phyloP scores from a whole-genome alignment of 129 eudicot species.

The Chrysanthemum seticuspe region DNA sequence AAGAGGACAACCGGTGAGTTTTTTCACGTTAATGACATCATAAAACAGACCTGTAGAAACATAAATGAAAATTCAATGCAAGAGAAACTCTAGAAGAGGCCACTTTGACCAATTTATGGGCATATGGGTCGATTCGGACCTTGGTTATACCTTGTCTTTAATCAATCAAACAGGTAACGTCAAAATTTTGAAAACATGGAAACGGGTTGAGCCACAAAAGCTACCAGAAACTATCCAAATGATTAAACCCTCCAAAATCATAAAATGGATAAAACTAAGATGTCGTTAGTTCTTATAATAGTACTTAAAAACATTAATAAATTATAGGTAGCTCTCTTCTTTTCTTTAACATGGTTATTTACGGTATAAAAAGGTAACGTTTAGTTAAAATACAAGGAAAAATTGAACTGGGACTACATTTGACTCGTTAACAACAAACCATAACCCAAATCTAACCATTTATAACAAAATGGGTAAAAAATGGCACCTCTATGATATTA shows the following conservation, averaged over 20 bases:
- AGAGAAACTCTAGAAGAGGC: constrained; percentile 1
- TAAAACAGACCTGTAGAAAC: neutral
- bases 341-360: neutral
- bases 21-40: neutral
- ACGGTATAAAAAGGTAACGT: neutral
- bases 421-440: no score
- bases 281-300: neutral
- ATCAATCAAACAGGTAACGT: no score
- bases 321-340: neutral
- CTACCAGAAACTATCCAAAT: neutral
- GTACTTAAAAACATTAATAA: neutral
- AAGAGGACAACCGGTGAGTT: neutral
- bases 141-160: neutral
- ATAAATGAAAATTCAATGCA: neutral
- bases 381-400: neutral
- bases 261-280: neutral
- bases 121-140: neutral
- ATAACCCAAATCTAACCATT: no score
- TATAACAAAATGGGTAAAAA: no score
- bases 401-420: neutral
- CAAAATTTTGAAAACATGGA: no score
- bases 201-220: no score
- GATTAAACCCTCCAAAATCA: neutral
- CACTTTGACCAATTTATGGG: neutral
- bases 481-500: no score